A percentile compares a stretch with the other conserved stretches of the same genome.
Evolutionary conservation across 2,329 filamentous ascomycete genomes (phyloP).

Genomic region (Penicillium sp.): DNA sequence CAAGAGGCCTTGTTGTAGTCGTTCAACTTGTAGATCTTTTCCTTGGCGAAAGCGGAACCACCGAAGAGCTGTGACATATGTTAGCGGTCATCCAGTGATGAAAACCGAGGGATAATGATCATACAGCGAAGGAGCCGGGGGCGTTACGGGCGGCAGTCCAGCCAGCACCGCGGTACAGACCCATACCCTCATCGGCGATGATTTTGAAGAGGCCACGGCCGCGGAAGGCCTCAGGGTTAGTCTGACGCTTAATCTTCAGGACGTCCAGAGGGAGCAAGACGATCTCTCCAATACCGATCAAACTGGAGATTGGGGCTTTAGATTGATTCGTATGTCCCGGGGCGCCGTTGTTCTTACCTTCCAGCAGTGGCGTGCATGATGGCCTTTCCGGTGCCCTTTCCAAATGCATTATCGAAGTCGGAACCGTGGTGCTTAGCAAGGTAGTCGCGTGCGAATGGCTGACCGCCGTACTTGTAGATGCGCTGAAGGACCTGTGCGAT

Average conservation of each 20-base stretch:
- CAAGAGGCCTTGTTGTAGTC: constrained; percentile 96
- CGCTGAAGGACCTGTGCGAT: constrained; percentile 70
- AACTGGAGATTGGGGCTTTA: constrained; percentile 46
- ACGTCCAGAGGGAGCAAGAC: constrained; percentile 92
- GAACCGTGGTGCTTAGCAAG: constrained; percentile 73
- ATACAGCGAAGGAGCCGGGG: constrained; percentile 89
- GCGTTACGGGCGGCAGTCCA: constrained; percentile 98
- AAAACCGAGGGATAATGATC: constrained; percentile 39
- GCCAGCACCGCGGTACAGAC: constrained; percentile 90
- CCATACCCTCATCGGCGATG: constrained; percentile 88
- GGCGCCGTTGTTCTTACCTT: constrained; percentile 52
- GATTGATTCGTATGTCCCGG: not conserved
- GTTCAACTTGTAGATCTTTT: constrained; percentile 81
- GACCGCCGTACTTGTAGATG: constrained; percentile 98
- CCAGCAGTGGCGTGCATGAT: constrained; percentile 97
- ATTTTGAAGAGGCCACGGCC: constrained; percentile 88
- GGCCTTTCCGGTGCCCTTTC: constrained; percentile 95
- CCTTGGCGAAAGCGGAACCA: constrained; percentile 94
- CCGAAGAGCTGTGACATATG: constrained; percentile 69
- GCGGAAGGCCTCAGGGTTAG: constrained; percentile 96
- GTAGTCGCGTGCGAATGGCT: constrained; percentile 91
- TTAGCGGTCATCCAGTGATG: constrained; percentile 2
- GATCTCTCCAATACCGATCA: constrained; percentile 97
- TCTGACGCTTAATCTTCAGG: constrained; percentile 99
- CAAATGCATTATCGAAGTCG: constrained; percentile 83